Evolutionary conservation across 202 grass and related monocot species (phyloP), one percentile per base, ranked within the genome.

Genomic region (Setaria viridis): DNA sequence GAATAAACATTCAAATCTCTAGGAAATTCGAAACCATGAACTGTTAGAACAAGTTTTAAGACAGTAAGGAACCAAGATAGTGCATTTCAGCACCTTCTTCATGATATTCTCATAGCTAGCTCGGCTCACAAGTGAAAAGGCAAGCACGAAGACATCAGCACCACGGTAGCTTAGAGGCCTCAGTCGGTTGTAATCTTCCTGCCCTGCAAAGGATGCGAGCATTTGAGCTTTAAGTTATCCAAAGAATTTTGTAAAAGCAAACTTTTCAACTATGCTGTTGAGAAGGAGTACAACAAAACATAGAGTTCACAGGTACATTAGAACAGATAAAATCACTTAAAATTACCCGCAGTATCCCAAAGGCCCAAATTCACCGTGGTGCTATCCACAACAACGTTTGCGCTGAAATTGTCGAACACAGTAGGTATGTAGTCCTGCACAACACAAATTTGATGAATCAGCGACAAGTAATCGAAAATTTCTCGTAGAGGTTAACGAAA

Each of bases 381-480:
- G 78, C 84, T 47, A 82, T 98, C 93, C 15, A 87, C 91, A 8
- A 99, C 91, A 8, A 99, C 93, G 76, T 99, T 99, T 39, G 96
- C 93, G 76, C 96, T 99, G 89, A 99, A 99, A 88, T 99, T 99
- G 85, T 99, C 93, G 80, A 99, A 99, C 83, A 98, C 95, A 3
- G 95, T 98, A 12, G 95, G 95, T 63, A 98, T 95, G 85, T 98
- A 98, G 74, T 98, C 95, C 95, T 98, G 84, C 60, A 50, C 57
- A 6, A 39, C 20, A 67, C 12, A 84, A 58, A 64, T 46, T 62
- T 15, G 17, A 79, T 30, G 68, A 80, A 81, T 65, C 46, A 66
- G 62, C 65, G 55, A 68, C 29, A 1, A 63, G 2, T 5, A 46
- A 25, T 17, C 29, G 10, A 80, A 66, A 83, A 68, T 84, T 67